These are phyloP conservation scores for Didymella pomorum DNA, from an alignment of 2,329 filamentous ascomycete species.

Conservation along the genomic window DNA sequence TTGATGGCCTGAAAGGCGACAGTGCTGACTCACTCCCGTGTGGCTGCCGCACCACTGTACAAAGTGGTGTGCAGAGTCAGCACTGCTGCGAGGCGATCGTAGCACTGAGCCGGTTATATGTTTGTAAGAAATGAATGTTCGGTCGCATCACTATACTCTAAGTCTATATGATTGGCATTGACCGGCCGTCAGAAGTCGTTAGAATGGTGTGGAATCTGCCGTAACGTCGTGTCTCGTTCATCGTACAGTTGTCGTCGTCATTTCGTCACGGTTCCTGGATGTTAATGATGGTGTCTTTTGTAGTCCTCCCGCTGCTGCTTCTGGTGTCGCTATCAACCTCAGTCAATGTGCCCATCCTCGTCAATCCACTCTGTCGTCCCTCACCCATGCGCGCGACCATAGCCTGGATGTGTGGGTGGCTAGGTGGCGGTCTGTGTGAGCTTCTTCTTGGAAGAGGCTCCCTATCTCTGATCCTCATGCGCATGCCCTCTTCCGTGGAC, in stretches of 20 bases:
- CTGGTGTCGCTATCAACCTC: constrained; percentile 8
- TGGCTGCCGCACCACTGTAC: background rate
- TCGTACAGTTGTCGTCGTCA: constrained; percentile 13
- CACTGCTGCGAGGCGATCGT: background rate
- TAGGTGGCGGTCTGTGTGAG: constrained; percentile 25
- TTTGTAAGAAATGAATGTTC: background rate
- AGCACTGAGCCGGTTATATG: no score
- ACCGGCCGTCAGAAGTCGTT: constrained; percentile 5
- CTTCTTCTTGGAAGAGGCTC: constrained; percentile 13
- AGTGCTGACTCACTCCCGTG: constrained; percentile 8
- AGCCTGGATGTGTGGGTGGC: constrained; percentile 41
- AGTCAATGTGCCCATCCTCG: constrained; percentile 32
- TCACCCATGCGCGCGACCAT: constrained; percentile 43
- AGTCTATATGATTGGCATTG: background rate
- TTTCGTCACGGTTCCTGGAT: constrained; percentile 23
- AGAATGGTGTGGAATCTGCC: constrained; percentile 1
- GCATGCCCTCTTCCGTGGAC: constrained; percentile 43
- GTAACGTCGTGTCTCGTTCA: constrained; percentile 7
- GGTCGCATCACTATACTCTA: background rate
- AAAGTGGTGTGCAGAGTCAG: background rate
- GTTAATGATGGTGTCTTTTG: constrained; percentile 35
- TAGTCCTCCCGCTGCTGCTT: constrained; percentile 20
- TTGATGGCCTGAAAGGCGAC: background rate
- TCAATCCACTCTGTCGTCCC: constrained; percentile 37
- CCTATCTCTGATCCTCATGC: constrained; percentile 28